Conservation (phyloP, 2,329 filamentous ascomycete genomes). For the Aaosphaeria arxii region DNA sequence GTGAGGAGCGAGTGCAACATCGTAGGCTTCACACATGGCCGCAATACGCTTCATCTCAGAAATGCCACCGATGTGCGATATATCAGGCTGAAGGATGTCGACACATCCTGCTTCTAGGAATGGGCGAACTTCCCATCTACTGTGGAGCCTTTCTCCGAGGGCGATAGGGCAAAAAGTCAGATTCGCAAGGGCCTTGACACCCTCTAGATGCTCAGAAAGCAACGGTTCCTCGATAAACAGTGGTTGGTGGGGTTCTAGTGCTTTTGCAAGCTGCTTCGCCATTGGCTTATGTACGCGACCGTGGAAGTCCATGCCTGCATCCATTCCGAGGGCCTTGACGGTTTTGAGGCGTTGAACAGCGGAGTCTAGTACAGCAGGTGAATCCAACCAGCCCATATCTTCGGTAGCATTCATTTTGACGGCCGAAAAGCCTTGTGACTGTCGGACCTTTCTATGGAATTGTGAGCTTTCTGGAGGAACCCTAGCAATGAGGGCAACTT, state of each 20-base stretch:
- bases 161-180: constrained; percentile 65
- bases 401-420: constrained; percentile 81
- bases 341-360: constrained; percentile 65
- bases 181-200: constrained; percentile 59
- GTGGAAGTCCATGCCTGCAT: constrained; percentile 75
- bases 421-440: constrained; percentile 61
- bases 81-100: constrained; percentile 72
- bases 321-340: constrained; percentile 68
- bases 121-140: constrained; percentile 69
- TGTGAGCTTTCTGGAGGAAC: not conserved
- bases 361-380: constrained; percentile 60
- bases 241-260: constrained; percentile 64
- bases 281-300: constrained; percentile 76
- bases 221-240: constrained; percentile 77
- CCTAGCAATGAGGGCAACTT: constrained; percentile 16
- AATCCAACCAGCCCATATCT: constrained; percentile 74
- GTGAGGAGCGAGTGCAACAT: constrained; percentile 70
- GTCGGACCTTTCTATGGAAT: constrained; percentile 45
- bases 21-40: constrained; percentile 69
- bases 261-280: constrained; percentile 70
- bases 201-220: constrained; percentile 66
- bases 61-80: constrained; percentile 69
- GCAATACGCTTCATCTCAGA: constrained; percentile 69
- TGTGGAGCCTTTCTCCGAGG: constrained; percentile 69
- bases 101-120: constrained; percentile 67